phyloP scores from a whole-genome alignment of 1,139 yeast genomes.

The Meyerozyma elateridarum region DNA sequence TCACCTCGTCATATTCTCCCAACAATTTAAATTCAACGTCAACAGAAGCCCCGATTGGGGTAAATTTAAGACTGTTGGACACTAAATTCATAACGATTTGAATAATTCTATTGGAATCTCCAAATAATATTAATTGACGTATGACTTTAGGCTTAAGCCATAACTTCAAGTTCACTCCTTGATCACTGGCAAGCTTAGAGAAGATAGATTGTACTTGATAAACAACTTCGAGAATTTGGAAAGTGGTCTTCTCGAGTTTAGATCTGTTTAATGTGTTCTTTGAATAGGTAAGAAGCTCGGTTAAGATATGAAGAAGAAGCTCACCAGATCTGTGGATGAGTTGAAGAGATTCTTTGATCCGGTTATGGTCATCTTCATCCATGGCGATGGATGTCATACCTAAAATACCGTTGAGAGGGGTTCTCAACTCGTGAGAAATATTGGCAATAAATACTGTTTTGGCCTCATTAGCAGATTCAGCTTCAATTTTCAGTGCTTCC shows the following conservation, averaged over 20 bases:
- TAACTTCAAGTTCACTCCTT: constrained; percentile 60
- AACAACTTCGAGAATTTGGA: constrained; percentile 70
- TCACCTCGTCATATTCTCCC: constrained; percentile 63
- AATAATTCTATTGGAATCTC: constrained; percentile 81
- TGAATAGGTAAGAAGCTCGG: constrained; percentile 84
- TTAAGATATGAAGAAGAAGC: constrained; percentile 75
- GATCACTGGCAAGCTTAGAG: constrained; percentile 76
- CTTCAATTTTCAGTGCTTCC: constrained; percentile 83
- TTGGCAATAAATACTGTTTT: constrained; percentile 93
- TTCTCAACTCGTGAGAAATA: constrained; percentile 89
- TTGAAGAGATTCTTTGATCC: constrained; percentile 62
- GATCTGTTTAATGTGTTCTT: constrained; percentile 85
- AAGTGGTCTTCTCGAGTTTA: constrained; percentile 76
- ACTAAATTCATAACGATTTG: constrained; percentile 87
- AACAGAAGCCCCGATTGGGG: constrained; percentile 82
- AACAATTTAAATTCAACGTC: constrained; percentile 59
- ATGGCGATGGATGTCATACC: constrained; percentile 95
- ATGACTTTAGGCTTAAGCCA: constrained; percentile 55
- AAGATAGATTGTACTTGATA: constrained; percentile 85
- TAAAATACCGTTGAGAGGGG: constrained; percentile 91
- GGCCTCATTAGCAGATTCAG: constrained; percentile 92
- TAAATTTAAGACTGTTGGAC: constrained; percentile 82
- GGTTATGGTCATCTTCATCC: constrained; percentile 68
- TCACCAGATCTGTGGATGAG: constrained; percentile 87
- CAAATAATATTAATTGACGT: constrained; percentile 63